Evolutionary conservation across 73 alveolate genomes (phyloP).

Genomic region (Breviolum minutum): DNA sequence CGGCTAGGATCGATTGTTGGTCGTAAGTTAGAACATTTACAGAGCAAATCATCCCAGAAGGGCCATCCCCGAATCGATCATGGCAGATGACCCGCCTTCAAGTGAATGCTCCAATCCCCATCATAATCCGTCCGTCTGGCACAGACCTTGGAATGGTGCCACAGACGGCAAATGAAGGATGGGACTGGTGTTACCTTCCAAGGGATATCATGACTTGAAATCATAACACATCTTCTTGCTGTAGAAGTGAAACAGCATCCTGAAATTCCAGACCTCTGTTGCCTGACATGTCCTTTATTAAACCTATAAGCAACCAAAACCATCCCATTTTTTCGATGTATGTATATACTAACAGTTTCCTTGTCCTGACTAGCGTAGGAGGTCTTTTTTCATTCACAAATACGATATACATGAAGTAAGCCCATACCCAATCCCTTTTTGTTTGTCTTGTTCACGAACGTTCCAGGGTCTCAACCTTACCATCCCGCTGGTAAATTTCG

Average conservation of each 20-base stretch:
- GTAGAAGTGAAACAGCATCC: background rate
- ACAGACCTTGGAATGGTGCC: background rate
- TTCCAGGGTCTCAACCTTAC: background rate
- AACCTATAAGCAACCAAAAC: background rate
- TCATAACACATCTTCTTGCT: too few species aligned
- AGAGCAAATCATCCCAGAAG: background rate
- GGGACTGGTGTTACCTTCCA: background rate
- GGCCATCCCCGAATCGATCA: background rate
- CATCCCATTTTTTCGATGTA: background rate
- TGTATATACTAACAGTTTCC: too few species aligned
- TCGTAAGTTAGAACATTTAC: background rate
- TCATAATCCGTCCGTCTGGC: slow-evolving; percentile 44
- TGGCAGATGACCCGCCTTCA: background rate
- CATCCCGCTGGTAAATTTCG: background rate
- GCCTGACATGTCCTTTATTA: background rate
- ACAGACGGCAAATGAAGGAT: background rate
- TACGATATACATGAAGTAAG: too few species aligned
- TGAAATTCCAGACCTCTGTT: background rate
- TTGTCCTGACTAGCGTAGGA: too few species aligned
- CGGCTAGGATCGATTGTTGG: too few species aligned
- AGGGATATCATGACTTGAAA: background rate
- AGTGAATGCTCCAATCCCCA: slow-evolving; percentile 60
- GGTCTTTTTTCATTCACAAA: too few species aligned
- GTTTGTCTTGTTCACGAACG: background rate
- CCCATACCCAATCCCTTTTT: too few species aligned